phyloP scores from a whole-genome alignment of 129 eudicot genomes.

The Flaveria sonorensis region DNA sequence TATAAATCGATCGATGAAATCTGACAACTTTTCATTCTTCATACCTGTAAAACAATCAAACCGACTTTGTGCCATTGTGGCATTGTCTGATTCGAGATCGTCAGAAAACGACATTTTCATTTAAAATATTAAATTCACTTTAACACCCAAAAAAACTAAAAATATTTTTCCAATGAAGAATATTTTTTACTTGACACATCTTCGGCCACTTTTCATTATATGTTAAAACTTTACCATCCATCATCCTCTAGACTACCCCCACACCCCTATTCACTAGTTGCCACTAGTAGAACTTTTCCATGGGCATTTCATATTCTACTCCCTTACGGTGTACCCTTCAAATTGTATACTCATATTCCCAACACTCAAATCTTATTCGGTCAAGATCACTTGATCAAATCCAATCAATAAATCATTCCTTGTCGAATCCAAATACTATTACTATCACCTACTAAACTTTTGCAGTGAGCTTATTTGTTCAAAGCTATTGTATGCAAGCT shows the following conservation, averaged over 20 bases:
- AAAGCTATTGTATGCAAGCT: slow-evolving; percentile 42
- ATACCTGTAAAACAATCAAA: no score
- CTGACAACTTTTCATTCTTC: no score
- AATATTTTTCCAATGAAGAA: no score
- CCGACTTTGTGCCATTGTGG: no score
- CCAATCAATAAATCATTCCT: slow-evolving; percentile 42
- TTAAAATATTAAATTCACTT: no score
- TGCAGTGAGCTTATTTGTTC: slow-evolving; percentile 41
- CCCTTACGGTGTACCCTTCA: slow-evolving; percentile 27
- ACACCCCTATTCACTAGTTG: slow-evolving; percentile 46
- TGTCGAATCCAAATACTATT: slow-evolving; percentile 22
- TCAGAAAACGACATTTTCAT: no score
- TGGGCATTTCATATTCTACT: slow-evolving; percentile 31
- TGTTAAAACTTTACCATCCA: slow-evolving; percentile 44
- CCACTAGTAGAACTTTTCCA: slow-evolving; percentile 39
- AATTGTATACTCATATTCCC: slow-evolving; percentile 38
- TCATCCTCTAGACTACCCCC: slow-evolving; percentile 23
- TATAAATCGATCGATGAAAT: no score
- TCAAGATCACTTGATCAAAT: slow-evolving; percentile 37
- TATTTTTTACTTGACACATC: slow-evolving; percentile 30
- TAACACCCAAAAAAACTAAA: no score
- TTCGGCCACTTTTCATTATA: slow-evolving; percentile 36
- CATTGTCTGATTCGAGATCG: no score
- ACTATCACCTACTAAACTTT: slow-evolving; percentile 34
- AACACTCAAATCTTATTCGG: slow-evolving; percentile 24